These are phyloP conservation scores for Fusarium ramigenum DNA, from an alignment of 2,329 filamentous ascomycete species.

Conservation along the genomic window DNA sequence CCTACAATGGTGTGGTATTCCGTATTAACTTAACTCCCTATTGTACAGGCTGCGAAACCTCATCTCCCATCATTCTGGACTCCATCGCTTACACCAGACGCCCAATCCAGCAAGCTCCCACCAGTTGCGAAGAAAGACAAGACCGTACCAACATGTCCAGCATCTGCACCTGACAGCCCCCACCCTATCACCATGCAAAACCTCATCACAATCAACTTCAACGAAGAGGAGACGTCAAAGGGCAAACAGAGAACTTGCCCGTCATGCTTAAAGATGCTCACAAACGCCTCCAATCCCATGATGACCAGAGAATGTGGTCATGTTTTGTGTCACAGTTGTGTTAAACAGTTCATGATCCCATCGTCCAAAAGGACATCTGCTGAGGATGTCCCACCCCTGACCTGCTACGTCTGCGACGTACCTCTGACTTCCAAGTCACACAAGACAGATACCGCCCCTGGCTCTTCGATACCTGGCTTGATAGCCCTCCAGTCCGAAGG, in stretches of 20 bases:
- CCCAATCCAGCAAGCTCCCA: slow-evolving; percentile 58
- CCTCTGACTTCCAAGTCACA: slow-evolving; percentile 68
- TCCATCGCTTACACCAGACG: slow-evolving; percentile 78
- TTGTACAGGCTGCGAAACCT: slow-evolving; percentile 66
- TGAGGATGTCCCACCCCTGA: slow-evolving; percentile 57
- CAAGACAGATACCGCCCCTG: slow-evolving; percentile 56
- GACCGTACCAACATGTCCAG: slow-evolving; percentile 78
- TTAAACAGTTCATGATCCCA: slow-evolving; percentile 81
- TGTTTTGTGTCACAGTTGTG: slow-evolving; percentile 86
- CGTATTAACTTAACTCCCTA: slow-evolving; percentile 24
- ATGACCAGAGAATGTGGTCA: slow-evolving; percentile 91
- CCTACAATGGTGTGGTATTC: not conserved
- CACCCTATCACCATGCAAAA: slow-evolving; percentile 83
- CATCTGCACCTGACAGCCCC: slow-evolving; percentile 69
- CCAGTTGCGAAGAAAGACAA: slow-evolving; percentile 70
- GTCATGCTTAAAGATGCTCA: slow-evolving; percentile 83
- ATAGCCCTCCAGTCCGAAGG: slow-evolving; percentile 86
- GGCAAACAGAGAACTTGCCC: slow-evolving; percentile 71
- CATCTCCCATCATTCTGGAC: slow-evolving; percentile 92
- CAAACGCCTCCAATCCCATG: slow-evolving; percentile 83
- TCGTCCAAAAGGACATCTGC: slow-evolving; percentile 51
- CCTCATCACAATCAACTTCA: slow-evolving; percentile 80
- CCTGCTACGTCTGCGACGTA: slow-evolving; percentile 87
- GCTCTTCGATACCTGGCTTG: slow-evolving; percentile 73
- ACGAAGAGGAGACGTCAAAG: slow-evolving; percentile 68